Evolutionary conservation across 345 rosid species (phyloP), one percentile per base, ranked within the genome.

Genomic region (Citrus medica): DNA sequence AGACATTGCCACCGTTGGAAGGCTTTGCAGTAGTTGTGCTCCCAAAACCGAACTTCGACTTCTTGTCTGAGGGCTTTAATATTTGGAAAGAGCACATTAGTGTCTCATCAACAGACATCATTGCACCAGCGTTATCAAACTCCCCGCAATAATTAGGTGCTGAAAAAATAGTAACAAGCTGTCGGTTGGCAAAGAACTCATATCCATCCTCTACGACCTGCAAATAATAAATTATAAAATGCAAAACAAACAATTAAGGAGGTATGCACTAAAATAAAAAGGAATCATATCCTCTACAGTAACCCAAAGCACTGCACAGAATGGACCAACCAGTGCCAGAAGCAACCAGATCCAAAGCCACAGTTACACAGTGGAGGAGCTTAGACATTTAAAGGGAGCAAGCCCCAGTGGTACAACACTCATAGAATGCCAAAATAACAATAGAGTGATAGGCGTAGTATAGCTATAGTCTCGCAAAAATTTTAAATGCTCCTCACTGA

Each of bases 141-240:
- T 93, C 98, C 60, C 98, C 98, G 35, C 98, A 93, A 83, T 91
- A 93, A 79, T 93, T 93, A 53, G 96, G 96, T 3, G 98, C 98
- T 14, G 98, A 90, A 79, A 89, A 93, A 88, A 93, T 89, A 19
- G 98, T 92, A 63, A 93, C 95, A 75, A 92, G 92, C 84, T 91
- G 95, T 75, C 97, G 81, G 79, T 90, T 76, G 61, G 95, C 98
- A 82, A 94, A 94, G 85, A 94, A 94, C 84, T 94, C 97, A 5
- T 92, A 94, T 38, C 97, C 98, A 91, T 94, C 98, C 87, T 94
- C 98, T 80, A 92, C 97, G 73, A 94, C 97, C 98, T 94, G 88
- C 70, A 59, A 58, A 62, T 58, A 67, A 78, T 80, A 76, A 38
- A 73, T 25, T 56, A 72, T 3, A 19, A 40, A 40, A 35, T 63